A percentile compares a stretch with the other conserved stretches of the same genome.
These are phyloP conservation scores for Tylopilus plumbeoviolaceoides DNA, from an alignment of 768 basidiomycete genomes.

Conservation along the genomic window DNA sequence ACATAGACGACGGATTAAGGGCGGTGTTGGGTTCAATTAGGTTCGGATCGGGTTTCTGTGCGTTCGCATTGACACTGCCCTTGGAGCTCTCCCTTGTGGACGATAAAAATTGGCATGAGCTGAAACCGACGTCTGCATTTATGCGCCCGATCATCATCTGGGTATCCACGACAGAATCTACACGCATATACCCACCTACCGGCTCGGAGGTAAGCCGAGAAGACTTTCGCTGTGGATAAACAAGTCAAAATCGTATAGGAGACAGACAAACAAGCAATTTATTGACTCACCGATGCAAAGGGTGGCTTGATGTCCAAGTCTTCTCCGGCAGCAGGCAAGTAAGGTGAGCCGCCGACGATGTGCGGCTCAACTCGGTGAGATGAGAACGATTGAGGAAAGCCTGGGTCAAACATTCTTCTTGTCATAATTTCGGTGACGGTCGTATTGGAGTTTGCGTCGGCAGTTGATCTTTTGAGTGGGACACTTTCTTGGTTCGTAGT, in stretches of 20 bases:
- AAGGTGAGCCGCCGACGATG: conserved; percentile 5
- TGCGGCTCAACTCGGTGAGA: conserved; percentile 13
- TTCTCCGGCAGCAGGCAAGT: background rate
- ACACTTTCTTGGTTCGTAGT: conserved; percentile 6
- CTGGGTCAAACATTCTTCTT: conserved; percentile 7
- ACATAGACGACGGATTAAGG: background rate
- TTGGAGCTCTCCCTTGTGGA: conserved; percentile 10
- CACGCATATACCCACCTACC: conserved; percentile 25
- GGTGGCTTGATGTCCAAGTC: conserved; percentile 9
- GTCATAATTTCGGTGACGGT: no score
- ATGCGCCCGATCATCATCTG: conserved; percentile 5
- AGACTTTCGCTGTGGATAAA: conserved; percentile 7
- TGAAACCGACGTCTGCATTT: conserved; percentile 11
- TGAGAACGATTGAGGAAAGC: conserved; percentile 9
- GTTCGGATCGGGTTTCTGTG: conserved; percentile 5
- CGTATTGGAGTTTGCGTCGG: conserved; percentile 1
- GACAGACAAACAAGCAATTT: background rate
- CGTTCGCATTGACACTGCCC: background rate
- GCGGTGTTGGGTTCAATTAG: background rate
- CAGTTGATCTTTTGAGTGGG: conserved; percentile 8
- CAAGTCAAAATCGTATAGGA: background rate
- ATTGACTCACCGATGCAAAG: conserved; percentile 6
- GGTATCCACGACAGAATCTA: background rate
- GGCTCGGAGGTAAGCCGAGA: conserved; percentile 8
- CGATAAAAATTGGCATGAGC: background rate